Conservation (phyloP, 208 protist genomes). For the Wallacemonas rigidus region DNA sequence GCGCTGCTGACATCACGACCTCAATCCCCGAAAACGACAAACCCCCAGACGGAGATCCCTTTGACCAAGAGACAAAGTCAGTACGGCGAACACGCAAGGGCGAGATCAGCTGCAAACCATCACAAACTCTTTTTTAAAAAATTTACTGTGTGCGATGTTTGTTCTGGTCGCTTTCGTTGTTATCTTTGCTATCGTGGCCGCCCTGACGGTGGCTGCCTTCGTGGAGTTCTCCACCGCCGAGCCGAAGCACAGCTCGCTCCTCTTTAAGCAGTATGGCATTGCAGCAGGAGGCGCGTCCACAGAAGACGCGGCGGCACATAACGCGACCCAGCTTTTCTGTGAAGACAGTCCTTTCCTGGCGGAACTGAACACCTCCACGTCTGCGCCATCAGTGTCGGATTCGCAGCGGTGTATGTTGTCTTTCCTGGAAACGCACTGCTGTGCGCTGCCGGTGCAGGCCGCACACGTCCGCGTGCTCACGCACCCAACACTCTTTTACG, state of each 20-base stretch:
- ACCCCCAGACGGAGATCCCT: too few relatives aligned
- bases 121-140: too few relatives aligned
- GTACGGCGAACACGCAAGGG: too few relatives aligned
- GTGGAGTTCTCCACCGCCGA: conserved; percentile 25
- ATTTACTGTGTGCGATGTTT: background rate
- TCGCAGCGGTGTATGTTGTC: conserved; percentile 50
- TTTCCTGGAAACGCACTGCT: conserved; percentile 63
- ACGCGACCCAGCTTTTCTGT: background rate
- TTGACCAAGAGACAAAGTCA: too few relatives aligned
- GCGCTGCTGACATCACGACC: too few relatives aligned
- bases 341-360: conserved; percentile 10
- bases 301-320: background rate
- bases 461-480: conserved; percentile 47
- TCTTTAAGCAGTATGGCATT: conserved; percentile 24
- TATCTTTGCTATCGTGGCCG: conserved; percentile 36
- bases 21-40: too few relatives aligned
- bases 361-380: background rate
- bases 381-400: background rate
- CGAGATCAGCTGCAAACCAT: too few relatives aligned
- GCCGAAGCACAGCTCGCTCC: conserved; percentile 21
- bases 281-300: background rate
- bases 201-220: conserved; percentile 39
- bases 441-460: conserved; percentile 63
- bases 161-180: conserved; percentile 42
- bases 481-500: conserved; percentile 67